phyloP scores from a whole-genome alignment of 2,329 filamentous ascomycete genomes.

The Rhinocladiella mackenziei region DNA sequence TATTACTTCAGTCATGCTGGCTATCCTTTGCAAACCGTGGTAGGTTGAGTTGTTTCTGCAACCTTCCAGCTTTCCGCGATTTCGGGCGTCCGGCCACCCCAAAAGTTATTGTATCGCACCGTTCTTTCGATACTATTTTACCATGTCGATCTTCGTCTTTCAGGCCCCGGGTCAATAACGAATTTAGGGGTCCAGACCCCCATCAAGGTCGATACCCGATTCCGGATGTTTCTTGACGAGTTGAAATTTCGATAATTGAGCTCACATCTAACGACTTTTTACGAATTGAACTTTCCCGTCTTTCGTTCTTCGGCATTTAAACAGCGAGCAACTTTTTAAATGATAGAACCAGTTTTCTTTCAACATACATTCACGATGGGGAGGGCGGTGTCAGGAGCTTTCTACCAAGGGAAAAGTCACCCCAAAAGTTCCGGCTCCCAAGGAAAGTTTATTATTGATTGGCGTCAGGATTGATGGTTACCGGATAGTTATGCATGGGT shows the following conservation, averaged over 20 bases:
- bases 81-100: constrained; percentile 5
- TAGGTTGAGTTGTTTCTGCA: constrained; percentile 20
- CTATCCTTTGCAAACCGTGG: constrained; percentile 29
- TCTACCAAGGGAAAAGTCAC: constrained; percentile 22
- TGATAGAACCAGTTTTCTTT: constrained; percentile 20
- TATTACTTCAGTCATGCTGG: constrained; percentile 41
- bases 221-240: constrained; percentile 8
- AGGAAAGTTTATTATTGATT: constrained; percentile 4
- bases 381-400: constrained; percentile 15
- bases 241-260: constrained; percentile 22
- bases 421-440: constrained; percentile 19
- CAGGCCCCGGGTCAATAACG: not conserved
- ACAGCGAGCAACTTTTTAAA: constrained; percentile 21
- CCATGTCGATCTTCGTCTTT: constrained; percentile 2
- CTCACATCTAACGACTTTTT: constrained; percentile 25
- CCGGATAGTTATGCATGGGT: constrained; percentile 9
- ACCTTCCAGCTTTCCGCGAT: constrained; percentile 22
- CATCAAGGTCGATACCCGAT: not conserved
- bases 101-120: constrained; percentile 17
- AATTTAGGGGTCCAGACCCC: not conserved
- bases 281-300: constrained; percentile 20
- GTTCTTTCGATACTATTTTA: constrained; percentile 17
- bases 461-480: constrained; percentile 14
- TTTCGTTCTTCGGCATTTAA: constrained; percentile 25
- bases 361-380: constrained; percentile 22